Conservation (phyloP, 306 rosid species). For the Quercus glauca region DNA sequence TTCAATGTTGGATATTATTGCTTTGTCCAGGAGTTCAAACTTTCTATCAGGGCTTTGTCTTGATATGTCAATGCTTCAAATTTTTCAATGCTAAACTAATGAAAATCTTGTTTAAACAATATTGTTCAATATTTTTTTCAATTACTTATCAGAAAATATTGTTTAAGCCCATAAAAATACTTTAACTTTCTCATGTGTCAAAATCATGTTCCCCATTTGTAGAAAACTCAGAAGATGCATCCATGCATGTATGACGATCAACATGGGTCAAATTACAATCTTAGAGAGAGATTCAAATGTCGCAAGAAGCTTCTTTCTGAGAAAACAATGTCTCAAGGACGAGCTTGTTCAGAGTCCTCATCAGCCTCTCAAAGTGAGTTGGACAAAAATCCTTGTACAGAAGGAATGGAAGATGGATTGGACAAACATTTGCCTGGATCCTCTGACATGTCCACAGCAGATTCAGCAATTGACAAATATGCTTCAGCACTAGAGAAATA, state of each 20-base stretch:
- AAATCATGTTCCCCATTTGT: neutral
- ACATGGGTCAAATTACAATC: slow-evolving; percentile 47
- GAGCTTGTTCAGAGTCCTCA: slow-evolving; percentile 34
- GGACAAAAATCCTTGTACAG: slow-evolving; percentile 26
- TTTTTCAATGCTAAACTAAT: neutral
- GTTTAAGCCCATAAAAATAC: neutral
- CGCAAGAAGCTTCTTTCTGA: slow-evolving; percentile 30
- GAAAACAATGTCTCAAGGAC: slow-evolving; percentile 19
- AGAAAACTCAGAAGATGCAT: slow-evolving; percentile 69
- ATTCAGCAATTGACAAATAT: slow-evolving; percentile 18
- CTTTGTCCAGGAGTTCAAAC: neutral
- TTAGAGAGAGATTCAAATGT: slow-evolving; percentile 52
- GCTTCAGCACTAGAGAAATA: slow-evolving; percentile 15
- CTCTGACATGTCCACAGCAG: slow-evolving; percentile 21
- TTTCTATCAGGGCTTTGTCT: neutral
- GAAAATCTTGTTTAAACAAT: neutral
- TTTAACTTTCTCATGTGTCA: neutral
- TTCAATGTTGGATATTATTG: too few species aligned
- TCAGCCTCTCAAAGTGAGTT: slow-evolving; percentile 16
- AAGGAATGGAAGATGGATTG: slow-evolving; percentile 14
- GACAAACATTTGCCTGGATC: slow-evolving; percentile 19
- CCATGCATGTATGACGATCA: slow-evolving; percentile 69
- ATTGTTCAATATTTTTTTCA: too few species aligned
- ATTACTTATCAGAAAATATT: neutral
- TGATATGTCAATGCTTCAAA: neutral